A percentile compares a stretch with the other conserved stretches of the same genome.
These are phyloP conservation scores for Cucurbita moschata DNA, from an alignment of 306 rosid species.

Conservation along the genomic window DNA sequence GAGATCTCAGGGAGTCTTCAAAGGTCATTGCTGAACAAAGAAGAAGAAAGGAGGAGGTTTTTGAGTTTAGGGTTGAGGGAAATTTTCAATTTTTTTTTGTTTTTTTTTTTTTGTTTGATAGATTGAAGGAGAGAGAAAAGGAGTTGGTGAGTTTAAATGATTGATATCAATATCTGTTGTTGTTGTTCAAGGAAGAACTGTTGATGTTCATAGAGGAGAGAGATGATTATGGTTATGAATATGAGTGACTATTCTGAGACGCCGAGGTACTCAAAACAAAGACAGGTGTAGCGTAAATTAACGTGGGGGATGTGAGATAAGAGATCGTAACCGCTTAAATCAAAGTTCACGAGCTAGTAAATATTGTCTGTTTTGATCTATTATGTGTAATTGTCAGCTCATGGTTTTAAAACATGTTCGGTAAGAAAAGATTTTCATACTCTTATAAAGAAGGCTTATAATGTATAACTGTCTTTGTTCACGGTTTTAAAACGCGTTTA, in stretches of 20 bases:
- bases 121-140: neutral
- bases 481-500: too few relatives aligned
- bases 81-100: neutral
- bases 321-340: too few relatives aligned
- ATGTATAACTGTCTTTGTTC: too few relatives aligned
- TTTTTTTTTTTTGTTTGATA: neutral
- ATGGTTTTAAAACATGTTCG: too few relatives aligned
- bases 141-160: conserved; percentile 2
- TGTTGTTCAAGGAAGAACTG: neutral
- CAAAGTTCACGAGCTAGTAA: too few relatives aligned
- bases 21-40: neutral
- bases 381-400: too few relatives aligned
- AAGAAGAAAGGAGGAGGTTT: neutral
- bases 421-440: too few relatives aligned
- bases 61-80: neutral
- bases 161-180: neutral
- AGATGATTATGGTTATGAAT: conserved; percentile 17
- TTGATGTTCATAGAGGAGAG: conserved; percentile 5
- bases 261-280: conserved; percentile 46
- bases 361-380: too few relatives aligned
- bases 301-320: conserved; percentile 13
- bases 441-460: too few relatives aligned
- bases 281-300: neutral
- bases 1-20: conserved; percentile 84
- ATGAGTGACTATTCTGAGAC: conserved; percentile 94